Evolutionary conservation across 805 yeast species (phyloP).

Genomic region (Lachancea kluyveri): DNA sequence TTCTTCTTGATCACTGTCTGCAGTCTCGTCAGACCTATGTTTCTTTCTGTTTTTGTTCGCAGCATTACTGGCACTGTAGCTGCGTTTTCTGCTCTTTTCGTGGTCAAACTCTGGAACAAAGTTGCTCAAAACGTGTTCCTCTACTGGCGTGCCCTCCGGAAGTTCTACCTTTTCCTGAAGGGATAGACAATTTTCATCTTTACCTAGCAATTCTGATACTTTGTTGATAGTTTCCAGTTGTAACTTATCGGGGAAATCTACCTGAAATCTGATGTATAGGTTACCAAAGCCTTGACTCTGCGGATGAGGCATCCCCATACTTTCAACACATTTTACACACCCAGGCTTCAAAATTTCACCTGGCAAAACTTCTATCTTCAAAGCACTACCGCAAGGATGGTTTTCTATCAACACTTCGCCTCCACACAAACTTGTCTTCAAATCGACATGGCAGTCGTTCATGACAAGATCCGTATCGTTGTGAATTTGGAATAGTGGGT

Average conservation of each 20-base stretch:
- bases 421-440: conserved; percentile 53
- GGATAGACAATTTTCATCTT: conserved; percentile 18
- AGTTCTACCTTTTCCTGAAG: background rate
- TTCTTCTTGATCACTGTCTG: no score
- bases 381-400: conserved; percentile 32
- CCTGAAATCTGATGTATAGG: conserved; percentile 50
- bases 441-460: conserved; percentile 39
- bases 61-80: no score
- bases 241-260: conserved; percentile 44
- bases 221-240: conserved; percentile 16
- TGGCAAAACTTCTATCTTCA: conserved; percentile 36
- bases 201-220: conserved; percentile 12
- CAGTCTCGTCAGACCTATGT: no score
- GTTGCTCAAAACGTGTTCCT: conserved; percentile 6
- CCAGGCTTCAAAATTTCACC: conserved; percentile 51
- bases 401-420: conserved; percentile 36
- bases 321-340: conserved; percentile 34
- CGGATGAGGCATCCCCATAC: conserved; percentile 56
- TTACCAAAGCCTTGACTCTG: conserved; percentile 32
- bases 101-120: conserved; percentile 1
- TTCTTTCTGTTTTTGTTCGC: no score
- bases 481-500: conserved; percentile 30
- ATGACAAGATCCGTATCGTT: conserved; percentile 39
- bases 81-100: no score
- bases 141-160: background rate